Percentiles rank a stretch among this genome's conserved stretches.
These are phyloP conservation scores for Phyllachora maydis DNA, from an alignment of 2,329 filamentous ascomycete genomes.

Conservation along the genomic window DNA sequence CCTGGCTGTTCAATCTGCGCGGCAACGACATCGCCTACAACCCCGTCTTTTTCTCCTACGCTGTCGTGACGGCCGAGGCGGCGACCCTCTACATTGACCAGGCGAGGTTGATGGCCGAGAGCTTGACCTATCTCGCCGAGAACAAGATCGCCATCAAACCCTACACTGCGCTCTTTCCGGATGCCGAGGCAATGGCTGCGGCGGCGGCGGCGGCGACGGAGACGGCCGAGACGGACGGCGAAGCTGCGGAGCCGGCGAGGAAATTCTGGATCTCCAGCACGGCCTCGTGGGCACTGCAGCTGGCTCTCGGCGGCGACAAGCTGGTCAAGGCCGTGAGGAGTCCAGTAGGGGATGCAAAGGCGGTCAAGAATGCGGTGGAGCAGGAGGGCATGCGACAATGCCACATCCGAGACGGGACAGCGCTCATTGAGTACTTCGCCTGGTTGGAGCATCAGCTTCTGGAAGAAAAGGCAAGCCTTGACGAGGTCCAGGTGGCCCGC, in stretches of 20 bases:
- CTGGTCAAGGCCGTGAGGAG: slow-evolving; percentile 75
- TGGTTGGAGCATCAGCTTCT: slow-evolving; percentile 86
- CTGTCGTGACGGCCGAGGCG: slow-evolving; percentile 56
- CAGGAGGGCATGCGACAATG: slow-evolving; percentile 84
- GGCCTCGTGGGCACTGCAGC: slow-evolving; percentile 81
- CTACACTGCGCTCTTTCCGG: slow-evolving; percentile 63
- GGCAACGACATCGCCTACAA: slow-evolving; percentile 95
- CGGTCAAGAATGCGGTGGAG: slow-evolving; percentile 81
- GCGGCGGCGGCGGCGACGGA: slow-evolving; percentile 11
- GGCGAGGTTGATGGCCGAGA: slow-evolving; percentile 51
- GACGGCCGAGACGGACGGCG: slow-evolving; percentile 10
- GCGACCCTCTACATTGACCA: slow-evolving; percentile 73
- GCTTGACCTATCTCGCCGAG: slow-evolving; percentile 45
- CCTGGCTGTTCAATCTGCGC: slow-evolving; percentile 95
- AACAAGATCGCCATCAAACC: slow-evolving; percentile 57
- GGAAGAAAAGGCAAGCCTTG: slow-evolving; percentile 49
- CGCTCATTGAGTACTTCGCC: slow-evolving; percentile 79
- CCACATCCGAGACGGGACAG: slow-evolving; percentile 83
- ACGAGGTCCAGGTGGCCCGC: slow-evolving; percentile 83
- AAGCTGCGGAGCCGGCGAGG: slow-evolving; percentile 11
- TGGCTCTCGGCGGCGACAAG: slow-evolving; percentile 67
- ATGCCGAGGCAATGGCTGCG: slow-evolving; percentile 42
- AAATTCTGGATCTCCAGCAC: slow-evolving; percentile 79
- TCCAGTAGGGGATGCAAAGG: slow-evolving; percentile 77
- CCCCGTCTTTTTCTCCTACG: slow-evolving; percentile 96